A percentile compares a stretch with the other conserved stretches of the same genome.
These are phyloP conservation scores for Boletus sensibilis DNA, from an alignment of 768 basidiomycete genomes.

Conservation along the genomic window DNA sequence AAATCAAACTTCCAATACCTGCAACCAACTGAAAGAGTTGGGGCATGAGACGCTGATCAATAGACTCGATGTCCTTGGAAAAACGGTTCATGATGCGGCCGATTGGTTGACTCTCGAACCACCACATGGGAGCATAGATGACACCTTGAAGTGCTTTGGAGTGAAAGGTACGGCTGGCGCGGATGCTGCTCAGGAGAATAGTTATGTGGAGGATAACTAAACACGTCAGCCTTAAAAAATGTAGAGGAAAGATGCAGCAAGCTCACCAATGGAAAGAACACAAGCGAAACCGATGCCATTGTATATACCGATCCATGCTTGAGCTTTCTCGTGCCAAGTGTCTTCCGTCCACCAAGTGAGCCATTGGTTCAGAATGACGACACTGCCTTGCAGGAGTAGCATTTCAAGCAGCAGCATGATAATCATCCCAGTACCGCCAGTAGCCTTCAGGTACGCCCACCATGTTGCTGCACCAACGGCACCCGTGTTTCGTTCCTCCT, in stretches of 20 bases:
- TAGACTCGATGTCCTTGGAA: constrained; percentile 41
- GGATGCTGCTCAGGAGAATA: constrained; percentile 27
- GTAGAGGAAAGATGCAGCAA: neutral
- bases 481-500: constrained; percentile 27
- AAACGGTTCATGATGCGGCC: constrained; percentile 51
- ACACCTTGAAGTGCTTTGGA: constrained; percentile 24
- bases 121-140: constrained; percentile 28
- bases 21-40: constrained; percentile 29
- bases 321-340: constrained; percentile 23
- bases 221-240: neutral
- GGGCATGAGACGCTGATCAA: constrained; percentile 38
- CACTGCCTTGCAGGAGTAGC: constrained; percentile 24
- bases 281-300: constrained; percentile 26
- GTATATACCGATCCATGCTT: constrained; percentile 31
- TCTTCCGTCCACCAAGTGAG: constrained; percentile 33
- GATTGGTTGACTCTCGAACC: constrained; percentile 35
- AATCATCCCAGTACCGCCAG: constrained; percentile 22
- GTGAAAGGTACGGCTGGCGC: constrained; percentile 30
- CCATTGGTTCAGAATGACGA: constrained; percentile 29
- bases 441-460: constrained; percentile 34
- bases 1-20: constrained; percentile 24
- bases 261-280: constrained; percentile 21
- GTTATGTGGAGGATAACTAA: constrained; percentile 27
- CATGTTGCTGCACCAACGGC: constrained; percentile 25
- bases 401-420: constrained; percentile 21